Percentiles rank a stretch among this genome's conserved stretches.
phyloP scores from a whole-genome alignment of 441 rosid genomes.

The Metrosideros polymorpha region DNA sequence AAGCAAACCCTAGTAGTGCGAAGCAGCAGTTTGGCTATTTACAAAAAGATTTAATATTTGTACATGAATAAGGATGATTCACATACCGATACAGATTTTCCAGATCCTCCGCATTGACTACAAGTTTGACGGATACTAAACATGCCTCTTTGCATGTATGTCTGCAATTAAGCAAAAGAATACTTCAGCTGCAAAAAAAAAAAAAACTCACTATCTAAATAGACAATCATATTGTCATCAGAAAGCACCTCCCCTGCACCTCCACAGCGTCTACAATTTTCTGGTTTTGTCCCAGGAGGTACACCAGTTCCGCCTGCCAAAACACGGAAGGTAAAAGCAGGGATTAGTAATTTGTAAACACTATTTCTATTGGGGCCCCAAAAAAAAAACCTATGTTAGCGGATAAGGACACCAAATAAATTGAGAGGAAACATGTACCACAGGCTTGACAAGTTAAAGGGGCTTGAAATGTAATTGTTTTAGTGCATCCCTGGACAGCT shows the following conservation, averaged over 20 bases:
- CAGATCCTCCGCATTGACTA: conserved; percentile 73
- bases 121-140: conserved; percentile 65
- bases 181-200: conserved; percentile 14
- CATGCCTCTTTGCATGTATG: conserved; percentile 49
- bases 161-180: conserved; percentile 28
- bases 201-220: not conserved
- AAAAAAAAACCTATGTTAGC: not conserved
- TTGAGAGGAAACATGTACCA: conserved; percentile 29
- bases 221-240: not conserved
- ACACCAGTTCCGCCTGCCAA: conserved; percentile 87
- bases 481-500: conserved; percentile 96
- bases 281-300: conserved; percentile 97
- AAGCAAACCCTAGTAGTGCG: not conserved
- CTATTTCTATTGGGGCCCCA: not conserved
- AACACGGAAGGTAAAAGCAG: not conserved
- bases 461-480: conserved; percentile 74
- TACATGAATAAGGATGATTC: not conserved
- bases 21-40: not conserved
- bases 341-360: not conserved
- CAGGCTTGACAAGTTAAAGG: conserved; percentile 80
- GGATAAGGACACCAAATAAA: not conserved
- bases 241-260: conserved; percentile 89
- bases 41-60: not conserved
- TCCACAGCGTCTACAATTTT: conserved; percentile 71
- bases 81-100: conserved; percentile 69